Conservation (phyloP, 1,139 yeast species). For the Yamadazyma songkhlaensis region DNA sequence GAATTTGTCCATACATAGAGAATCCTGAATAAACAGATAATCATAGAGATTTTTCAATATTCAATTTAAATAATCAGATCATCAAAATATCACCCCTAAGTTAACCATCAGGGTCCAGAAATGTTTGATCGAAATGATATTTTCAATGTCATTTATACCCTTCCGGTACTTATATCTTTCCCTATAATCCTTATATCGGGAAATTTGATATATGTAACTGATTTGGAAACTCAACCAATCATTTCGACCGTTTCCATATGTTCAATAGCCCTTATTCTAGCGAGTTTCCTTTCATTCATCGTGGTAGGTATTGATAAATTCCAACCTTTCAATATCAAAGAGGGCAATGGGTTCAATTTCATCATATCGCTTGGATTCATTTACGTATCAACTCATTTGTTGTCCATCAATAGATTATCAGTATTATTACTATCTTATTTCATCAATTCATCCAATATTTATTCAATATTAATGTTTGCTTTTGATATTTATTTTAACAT, state of each 20-base stretch:
- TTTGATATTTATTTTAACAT: conserved; percentile 18
- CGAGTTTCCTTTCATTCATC: conserved; percentile 2
- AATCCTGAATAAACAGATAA: too few relatives aligned
- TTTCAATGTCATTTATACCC: conserved; percentile 3
- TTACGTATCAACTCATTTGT: conserved; percentile 17
- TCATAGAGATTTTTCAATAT: too few relatives aligned
- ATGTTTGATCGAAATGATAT: conserved; percentile 5
- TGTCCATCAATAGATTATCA: conserved; percentile 22
- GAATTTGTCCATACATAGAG: too few relatives aligned
- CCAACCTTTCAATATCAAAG: conserved; percentile 5
- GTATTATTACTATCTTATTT: conserved; percentile 26
- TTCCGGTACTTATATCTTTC: conserved; percentile 5
- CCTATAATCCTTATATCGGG: conserved; percentile 3
- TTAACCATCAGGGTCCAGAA: too few relatives aligned
- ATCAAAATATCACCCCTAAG: too few relatives aligned
- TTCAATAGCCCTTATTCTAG: background rate
- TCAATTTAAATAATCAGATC: too few relatives aligned
- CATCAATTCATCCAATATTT: conserved; percentile 25
- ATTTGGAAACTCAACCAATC: too few relatives aligned
- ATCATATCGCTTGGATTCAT: conserved; percentile 3
- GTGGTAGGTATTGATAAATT: conserved; percentile 4
- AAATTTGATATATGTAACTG: background rate
- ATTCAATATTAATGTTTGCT: conserved; percentile 23
- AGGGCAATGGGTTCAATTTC: conserved; percentile 4
- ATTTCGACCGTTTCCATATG: background rate